A percentile compares a stretch with the other conserved stretches of the same genome.
These are phyloP conservation scores for Pistacia vera DNA, from an alignment of 345 rosid species.

Conservation along the genomic window DNA sequence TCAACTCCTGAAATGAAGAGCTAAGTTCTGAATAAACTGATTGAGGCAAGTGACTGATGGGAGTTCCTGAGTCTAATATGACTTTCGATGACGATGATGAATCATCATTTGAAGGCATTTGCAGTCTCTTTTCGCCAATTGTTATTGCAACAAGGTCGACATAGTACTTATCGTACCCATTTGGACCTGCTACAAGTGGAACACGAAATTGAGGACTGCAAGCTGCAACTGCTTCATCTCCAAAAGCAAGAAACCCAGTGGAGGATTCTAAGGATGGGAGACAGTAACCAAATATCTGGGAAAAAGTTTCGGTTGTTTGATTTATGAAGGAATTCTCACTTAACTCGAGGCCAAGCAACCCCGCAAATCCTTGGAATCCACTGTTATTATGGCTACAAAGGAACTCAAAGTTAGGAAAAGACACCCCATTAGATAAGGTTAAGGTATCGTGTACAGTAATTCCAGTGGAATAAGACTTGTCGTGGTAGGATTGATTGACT, in stretches of 20 bases:
- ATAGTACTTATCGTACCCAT: background rate
- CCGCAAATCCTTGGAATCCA: constrained; percentile 8
- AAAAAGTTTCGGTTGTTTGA: constrained; percentile 10
- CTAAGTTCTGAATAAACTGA: constrained; percentile 18
- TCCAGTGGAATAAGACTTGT: constrained; percentile 3
- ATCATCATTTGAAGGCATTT: background rate
- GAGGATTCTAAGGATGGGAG: constrained; percentile 17
- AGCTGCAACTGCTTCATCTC: constrained; percentile 7
- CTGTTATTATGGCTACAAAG: constrained; percentile 21
- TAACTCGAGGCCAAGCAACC: constrained; percentile 24
- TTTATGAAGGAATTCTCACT: constrained; percentile 13
- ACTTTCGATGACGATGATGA: constrained; percentile 2
- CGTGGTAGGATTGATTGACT: background rate
- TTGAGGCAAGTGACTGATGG: constrained; percentile 25
- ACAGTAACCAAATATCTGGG: constrained; percentile 27
- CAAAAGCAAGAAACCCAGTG: constrained; percentile 25
- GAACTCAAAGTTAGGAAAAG: constrained; percentile 8
- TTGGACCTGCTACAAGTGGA: constrained; percentile 1
- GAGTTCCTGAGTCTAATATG: constrained; percentile 33
- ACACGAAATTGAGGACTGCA: constrained; percentile 10
- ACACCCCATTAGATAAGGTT: background rate
- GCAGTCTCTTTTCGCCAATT: constrained; percentile 17
- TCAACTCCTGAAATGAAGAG: constrained; percentile 16
- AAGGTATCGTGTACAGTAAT: constrained; percentile 14
- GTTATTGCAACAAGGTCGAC: constrained; percentile 26